These are phyloP conservation scores for rapeseed (Brassica napus) DNA, from an alignment of 345 rosid species.

Conservation along the genomic window DNA sequence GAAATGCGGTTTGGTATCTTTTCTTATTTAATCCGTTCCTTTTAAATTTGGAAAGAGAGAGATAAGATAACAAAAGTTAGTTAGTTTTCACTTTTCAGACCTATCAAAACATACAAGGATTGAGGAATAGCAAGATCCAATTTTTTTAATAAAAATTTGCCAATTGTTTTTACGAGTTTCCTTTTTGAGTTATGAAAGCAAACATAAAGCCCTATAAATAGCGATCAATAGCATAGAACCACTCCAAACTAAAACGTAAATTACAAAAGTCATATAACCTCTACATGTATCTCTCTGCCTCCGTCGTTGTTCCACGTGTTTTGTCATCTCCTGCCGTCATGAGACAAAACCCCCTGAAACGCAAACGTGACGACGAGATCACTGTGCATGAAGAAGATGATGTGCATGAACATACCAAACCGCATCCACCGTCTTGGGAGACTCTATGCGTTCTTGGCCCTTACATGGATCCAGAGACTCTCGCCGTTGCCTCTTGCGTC, in stretches of 20 bases:
- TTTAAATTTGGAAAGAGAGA: neutral
- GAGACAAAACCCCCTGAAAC: neutral
- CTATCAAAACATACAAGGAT: neutral
- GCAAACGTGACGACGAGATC: neutral
- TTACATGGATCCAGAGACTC: constrained; percentile 17
- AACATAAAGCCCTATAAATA: neutral
- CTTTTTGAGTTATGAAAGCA: neutral
- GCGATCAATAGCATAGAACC: neutral
- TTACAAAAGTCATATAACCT: neutral
- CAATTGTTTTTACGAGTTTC: neutral
- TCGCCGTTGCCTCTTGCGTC: constrained; percentile 31
- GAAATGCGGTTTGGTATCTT: neutral
- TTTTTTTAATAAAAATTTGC: too few species aligned
- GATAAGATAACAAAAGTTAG: neutral
- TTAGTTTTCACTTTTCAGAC: neutral
- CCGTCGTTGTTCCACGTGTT: neutral
- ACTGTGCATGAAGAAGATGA: neutral
- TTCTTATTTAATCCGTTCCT: neutral
- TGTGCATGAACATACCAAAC: neutral
- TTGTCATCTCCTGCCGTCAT: neutral
- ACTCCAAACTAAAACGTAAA: neutral
- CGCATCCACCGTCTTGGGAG: constrained; percentile 21
- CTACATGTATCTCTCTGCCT: constrained; percentile 1
- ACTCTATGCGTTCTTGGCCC: constrained; percentile 1
- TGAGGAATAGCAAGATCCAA: too few species aligned